Evolutionary conservation across 257 asterid species (phyloP).

Genomic region (Nicotiana tomentosiformis): DNA sequence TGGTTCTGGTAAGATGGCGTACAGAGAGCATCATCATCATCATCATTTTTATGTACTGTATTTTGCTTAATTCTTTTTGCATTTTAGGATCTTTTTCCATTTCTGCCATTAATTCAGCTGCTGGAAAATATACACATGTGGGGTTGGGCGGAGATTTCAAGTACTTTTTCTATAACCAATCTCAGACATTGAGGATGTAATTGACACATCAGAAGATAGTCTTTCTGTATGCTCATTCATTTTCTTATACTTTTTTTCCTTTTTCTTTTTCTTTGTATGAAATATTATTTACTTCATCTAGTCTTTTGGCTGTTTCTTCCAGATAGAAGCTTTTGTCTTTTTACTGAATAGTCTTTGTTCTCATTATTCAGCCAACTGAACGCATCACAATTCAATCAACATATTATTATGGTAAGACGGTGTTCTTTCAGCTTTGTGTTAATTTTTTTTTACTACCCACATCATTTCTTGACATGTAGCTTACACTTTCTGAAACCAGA

Average conservation of each 20-base stretch:
- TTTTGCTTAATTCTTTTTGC: not conserved
- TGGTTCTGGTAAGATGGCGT: not conserved
- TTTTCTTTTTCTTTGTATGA: not conserved
- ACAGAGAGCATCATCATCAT: not conserved
- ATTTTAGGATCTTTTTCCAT: not conserved
- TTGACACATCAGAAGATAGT: not conserved
- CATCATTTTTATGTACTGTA: not conserved
- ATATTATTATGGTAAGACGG: conserved; percentile 77
- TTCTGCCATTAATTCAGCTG: not conserved
- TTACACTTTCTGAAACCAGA: not conserved
- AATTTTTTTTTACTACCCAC: not conserved
- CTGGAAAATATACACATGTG: not conserved
- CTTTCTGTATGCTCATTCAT: not conserved
- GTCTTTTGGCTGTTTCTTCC: not conserved
- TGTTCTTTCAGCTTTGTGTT: not conserved
- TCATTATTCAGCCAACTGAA: conserved; percentile 62
- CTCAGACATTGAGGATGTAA: not conserved
- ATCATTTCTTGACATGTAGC: not conserved
- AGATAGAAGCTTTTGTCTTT: not conserved
- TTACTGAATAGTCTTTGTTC: conserved; percentile 16
- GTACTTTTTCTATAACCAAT: not conserved
- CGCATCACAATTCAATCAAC: conserved; percentile 83
- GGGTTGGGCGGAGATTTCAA: not conserved
- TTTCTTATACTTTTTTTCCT: not conserved
- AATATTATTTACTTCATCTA: not conserved